These are phyloP conservation scores for Aureobasidium sp. DNA, from an alignment of 2,329 filamentous ascomycete species.

Conservation along the genomic window DNA sequence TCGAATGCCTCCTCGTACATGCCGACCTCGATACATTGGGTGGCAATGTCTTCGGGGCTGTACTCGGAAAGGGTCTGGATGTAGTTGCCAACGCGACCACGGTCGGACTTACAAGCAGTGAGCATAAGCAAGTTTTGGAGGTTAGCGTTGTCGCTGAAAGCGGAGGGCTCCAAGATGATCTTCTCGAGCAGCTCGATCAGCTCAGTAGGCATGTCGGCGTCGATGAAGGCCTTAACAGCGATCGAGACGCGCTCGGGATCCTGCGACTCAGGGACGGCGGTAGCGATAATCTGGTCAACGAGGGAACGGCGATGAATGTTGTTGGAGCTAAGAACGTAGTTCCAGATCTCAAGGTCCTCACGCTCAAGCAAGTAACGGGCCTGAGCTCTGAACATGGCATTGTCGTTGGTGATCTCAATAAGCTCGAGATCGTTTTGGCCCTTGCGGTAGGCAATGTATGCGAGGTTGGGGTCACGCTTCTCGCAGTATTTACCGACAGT, in stretches of 20 bases:
- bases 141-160: conserved; percentile 95
- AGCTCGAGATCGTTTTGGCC: conserved; percentile 96
- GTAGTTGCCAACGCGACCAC: conserved; percentile 89
- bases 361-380: conserved; percentile 90
- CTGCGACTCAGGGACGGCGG: conserved; percentile 83
- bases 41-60: conserved; percentile 84
- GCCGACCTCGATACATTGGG: conserved; percentile 88
- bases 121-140: conserved; percentile 94
- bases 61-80: conserved; percentile 86
- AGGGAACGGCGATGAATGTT: conserved; percentile 91
- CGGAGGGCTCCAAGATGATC: conserved; percentile 96
- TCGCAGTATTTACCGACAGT: conserved; percentile 96
- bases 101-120: conserved; percentile 94
- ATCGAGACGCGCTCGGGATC: conserved; percentile 93
- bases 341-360: conserved; percentile 84
- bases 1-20: conserved; percentile 96
- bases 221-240: conserved; percentile 86
- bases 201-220: conserved; percentile 82
- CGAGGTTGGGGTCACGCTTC: conserved; percentile 93
- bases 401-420: conserved; percentile 97
- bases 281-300: conserved; percentile 92
- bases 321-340: conserved; percentile 88
- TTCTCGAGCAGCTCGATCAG: conserved; percentile 97
- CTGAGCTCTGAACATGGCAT: conserved; percentile 99
- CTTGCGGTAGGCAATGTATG: conserved; percentile 91